These are phyloP conservation scores for Phytophthora tentaculata DNA, from an alignment of 352 stramenopile species.

Conservation along the genomic window DNA sequence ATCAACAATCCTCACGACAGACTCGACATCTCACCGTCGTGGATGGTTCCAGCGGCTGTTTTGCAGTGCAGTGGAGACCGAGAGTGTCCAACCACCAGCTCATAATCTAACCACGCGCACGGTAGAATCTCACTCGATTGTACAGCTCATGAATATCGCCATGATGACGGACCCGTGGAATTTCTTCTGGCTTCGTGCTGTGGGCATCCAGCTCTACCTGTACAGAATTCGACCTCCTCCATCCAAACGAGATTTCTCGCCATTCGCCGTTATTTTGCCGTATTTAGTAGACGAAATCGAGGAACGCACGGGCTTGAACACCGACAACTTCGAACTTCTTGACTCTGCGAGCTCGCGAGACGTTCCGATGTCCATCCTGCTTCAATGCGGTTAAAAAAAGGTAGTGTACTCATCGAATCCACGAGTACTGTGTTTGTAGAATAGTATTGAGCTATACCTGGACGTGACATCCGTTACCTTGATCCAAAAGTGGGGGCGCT, in stretches of 20 bases:
- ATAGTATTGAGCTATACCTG: constrained; percentile 1
- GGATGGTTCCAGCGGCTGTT: constrained; percentile 9
- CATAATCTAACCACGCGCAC: constrained; percentile 10
- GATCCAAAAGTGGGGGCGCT: neutral
- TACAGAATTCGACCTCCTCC: constrained; percentile 29
- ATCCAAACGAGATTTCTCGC: neutral
- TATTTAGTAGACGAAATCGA: constrained; percentile 36
- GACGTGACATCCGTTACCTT: constrained; percentile 9
- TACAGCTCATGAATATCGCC: constrained; percentile 55
- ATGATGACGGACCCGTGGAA: constrained; percentile 62
- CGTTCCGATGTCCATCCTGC: constrained; percentile 25
- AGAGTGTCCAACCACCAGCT: neutral
- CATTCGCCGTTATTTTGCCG: constrained; percentile 39
- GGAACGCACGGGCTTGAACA: constrained; percentile 30
- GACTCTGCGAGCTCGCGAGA: constrained; percentile 30
- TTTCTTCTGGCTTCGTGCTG: constrained; percentile 37
- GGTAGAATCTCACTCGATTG: constrained; percentile 22
- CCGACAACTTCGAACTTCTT: constrained; percentile 27
- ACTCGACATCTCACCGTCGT: neutral
- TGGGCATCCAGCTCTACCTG: constrained; percentile 44
- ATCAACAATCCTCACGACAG: neutral
- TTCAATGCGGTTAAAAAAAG: constrained; percentile 31
- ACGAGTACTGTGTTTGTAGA: too few relatives aligned
- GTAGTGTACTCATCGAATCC: neutral
- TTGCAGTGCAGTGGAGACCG: constrained; percentile 3